Conservation (phyloP, 257 asterid genomes). For the Handroanthus guayacan region DNA sequence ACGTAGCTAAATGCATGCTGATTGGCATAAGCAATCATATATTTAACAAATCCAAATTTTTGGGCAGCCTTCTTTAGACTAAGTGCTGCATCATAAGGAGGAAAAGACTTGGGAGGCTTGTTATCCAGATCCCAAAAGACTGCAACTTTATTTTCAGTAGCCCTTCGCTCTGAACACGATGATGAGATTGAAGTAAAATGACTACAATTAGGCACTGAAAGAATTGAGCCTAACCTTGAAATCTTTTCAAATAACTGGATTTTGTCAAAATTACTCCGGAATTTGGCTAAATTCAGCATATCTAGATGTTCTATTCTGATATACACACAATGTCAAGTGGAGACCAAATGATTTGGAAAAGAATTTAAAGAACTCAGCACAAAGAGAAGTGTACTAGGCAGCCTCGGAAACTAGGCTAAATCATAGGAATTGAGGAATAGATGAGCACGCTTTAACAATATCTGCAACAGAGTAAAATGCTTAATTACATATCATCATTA, state of each 20-base stretch:
- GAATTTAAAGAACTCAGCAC: background rate
- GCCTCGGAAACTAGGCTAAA: background rate
- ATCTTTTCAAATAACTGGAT: slow-evolving; percentile 24
- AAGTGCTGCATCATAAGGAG: slow-evolving; percentile 85
- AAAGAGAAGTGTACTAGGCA: background rate
- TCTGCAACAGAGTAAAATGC: slow-evolving; percentile 26
- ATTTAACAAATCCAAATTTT: slow-evolving; percentile 73
- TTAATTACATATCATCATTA: background rate
- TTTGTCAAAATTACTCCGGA: slow-evolving; percentile 23
- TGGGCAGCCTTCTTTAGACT: slow-evolving; percentile 68
- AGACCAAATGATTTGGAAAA: background rate
- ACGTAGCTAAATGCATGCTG: slow-evolving; percentile 76
- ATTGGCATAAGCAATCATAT: slow-evolving; percentile 83
- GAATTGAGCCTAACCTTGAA: slow-evolving; percentile 18
- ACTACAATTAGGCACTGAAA: slow-evolving; percentile 31
- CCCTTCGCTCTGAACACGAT: slow-evolving; percentile 37
- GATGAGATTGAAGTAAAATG: slow-evolving; percentile 40
- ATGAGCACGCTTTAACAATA: background rate
- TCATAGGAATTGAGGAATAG: slow-evolving; percentile 6
- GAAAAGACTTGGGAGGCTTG: slow-evolving; percentile 79
- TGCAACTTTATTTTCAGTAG: slow-evolving; percentile 59
- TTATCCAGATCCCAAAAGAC: slow-evolving; percentile 95
- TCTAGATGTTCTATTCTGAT: slow-evolving; percentile 25
- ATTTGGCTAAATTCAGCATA: slow-evolving; percentile 46
- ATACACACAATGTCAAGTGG: background rate